Evolutionary conservation across 352 stramenopile genomes (phyloP), one percentile per base, ranked within the genome.

Genomic region (Thalassiosira mediterranea): DNA sequence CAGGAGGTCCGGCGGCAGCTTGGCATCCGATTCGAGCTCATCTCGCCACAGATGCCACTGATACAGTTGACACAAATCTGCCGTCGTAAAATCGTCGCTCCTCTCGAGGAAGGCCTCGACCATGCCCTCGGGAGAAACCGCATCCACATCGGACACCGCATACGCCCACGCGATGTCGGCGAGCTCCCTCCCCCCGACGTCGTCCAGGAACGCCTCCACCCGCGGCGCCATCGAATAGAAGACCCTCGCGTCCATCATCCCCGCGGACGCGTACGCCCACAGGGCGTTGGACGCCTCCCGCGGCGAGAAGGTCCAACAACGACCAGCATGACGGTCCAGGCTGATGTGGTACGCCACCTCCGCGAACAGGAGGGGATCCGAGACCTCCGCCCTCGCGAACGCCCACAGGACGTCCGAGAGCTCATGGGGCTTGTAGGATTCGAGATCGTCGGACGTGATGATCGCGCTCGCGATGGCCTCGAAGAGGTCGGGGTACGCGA

Each of bases 161-260:
- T 79, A 79, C 2, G 70, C 54, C 70, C 70, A 79, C 1, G 61
- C 61, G 44, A 79, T 70, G 47, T 79, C 73, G 23, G 56, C 53
- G 21, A 79, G 53, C n/a, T 52, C 65, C 61, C 73, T 61, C 47
- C 23, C 28, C 11, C 53, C 38, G 21, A 34, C 62, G 44, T 69
- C 32, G 23, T 46, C 3, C 37, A 79, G 59, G 32, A 70, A 40
- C 29, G 13, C 13, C 28, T 29, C 40, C 2, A 56, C 70, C 51
- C 26, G 28, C 29, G 54, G 46, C 49, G 56, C 54, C 7, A 79
- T 52, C 25, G 29, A 54, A 25, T 38, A 28, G 59, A 58, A 70
- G 17, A 79, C 38, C 23, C 2, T 11, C 32, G 25, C 29, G 23
- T 73, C 58, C 2, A 61, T 29, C 10, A 38, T 28, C 3, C 54